Base-by-base conservation (phyloP, 306 rosid species). In the Rosa persica region DNA sequence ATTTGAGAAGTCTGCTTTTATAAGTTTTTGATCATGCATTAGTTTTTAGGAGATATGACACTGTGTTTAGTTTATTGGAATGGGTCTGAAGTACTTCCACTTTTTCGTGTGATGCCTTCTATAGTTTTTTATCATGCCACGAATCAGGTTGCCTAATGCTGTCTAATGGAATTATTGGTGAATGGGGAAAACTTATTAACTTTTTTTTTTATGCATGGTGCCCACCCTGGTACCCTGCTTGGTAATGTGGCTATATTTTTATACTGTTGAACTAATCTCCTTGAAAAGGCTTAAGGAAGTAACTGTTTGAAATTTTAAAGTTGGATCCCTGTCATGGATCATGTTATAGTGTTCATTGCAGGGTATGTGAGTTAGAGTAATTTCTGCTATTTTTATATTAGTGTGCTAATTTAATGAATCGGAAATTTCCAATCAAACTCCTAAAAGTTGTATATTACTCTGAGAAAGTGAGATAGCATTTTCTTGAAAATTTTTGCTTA, bases 21-120 rank as follows among this genome's bases (percentile, higher is more conserved):
- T 36, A 8, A 38, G 46, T 0, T 38, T 42, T 40, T 40, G 7
- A 55, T 55, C 68, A 40, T 69, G 19, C 25, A 55, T 68, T 9
- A 36, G 17, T 10, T 43, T 55, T 22, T 6, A 67, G 25, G 55
- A 47, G 43, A 38, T 16, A 40, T 73, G 58, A 22, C 55, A 23
- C 65, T 25, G 46, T 39, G 39, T 51, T 69, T 58, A 70, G 42
- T 49, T 80, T 48, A 6, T 54, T 23, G 17, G 79, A 9, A 40
- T 8, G 38, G 17, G 23, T 72, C 67, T 54, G 74, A 57, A 25
- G 75, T 67, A 38, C 40, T 43, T 39, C 46, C 51, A 77, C 58
- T 52, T 38, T 1, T 70, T 8, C 16, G 15, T 40, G 30, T 19
- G 23, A 16, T 76, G 30, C 13, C 16, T 12, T 43, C 6, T 36